Evolutionary conservation across 108 stramenopile species (phyloP).

Genomic region (Aurantiochytrium sp.): DNA sequence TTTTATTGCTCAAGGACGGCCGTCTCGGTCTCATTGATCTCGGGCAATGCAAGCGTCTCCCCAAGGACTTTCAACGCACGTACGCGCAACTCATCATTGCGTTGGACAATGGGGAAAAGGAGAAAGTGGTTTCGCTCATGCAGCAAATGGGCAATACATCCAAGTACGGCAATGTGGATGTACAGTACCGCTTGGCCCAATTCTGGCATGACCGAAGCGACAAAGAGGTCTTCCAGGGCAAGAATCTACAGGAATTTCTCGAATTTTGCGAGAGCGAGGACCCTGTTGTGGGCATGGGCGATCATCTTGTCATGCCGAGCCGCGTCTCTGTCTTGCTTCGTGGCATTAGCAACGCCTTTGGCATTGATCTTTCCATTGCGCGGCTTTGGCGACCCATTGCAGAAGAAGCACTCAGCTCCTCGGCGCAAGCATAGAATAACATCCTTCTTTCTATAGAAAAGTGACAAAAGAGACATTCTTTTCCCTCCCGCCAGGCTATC

Average conservation of each 20-base stretch:
- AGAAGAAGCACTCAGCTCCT: neutral
- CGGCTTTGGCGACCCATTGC: neutral
- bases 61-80: neutral
- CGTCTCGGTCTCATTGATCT: conserved; percentile 4
- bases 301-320: neutral
- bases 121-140: neutral
- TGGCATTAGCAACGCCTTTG: neutral
- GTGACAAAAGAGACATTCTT: too few relatives aligned
- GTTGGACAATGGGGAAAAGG: neutral
- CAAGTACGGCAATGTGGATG: neutral
- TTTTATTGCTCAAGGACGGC: neutral
- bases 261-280: neutral
- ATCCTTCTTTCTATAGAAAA: too few relatives aligned
- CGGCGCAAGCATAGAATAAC: too few relatives aligned
- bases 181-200: neutral
- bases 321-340: neutral
- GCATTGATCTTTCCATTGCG: neutral
- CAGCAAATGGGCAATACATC: neutral
- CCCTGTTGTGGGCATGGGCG: neutral
- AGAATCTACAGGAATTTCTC: neutral
- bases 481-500: too few relatives aligned
- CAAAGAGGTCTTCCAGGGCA: neutral
- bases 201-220: neutral
- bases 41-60: conserved; percentile 7
- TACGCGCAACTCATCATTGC: neutral